Evolutionary conservation across 176 grass and related monocot genomes (phyloP).

Genomic region (Luzula sylvatica): DNA sequence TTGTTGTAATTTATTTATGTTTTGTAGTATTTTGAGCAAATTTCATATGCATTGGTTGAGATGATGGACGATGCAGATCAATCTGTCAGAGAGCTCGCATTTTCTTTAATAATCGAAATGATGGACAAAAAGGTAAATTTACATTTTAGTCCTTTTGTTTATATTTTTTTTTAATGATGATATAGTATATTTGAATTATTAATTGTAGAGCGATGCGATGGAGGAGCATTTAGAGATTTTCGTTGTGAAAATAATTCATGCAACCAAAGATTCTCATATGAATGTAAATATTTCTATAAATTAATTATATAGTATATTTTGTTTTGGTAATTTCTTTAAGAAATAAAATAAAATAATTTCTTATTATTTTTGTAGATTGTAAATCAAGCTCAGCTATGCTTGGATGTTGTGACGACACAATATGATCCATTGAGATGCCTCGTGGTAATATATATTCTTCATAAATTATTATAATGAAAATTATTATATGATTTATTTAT

Average conservation of each 20-base stretch:
- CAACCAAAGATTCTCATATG: conserved; percentile 59
- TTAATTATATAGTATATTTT: not conserved
- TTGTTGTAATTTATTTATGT: not conserved
- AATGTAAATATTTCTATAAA: conserved; percentile 35
- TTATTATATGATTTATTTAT: not conserved
- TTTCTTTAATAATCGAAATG: conserved; percentile 66
- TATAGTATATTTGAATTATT: conserved; percentile 13
- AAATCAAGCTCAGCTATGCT: conserved; percentile 75
- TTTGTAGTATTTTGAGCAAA: conserved; percentile 58
- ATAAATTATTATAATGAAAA: not conserved
- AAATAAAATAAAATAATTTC: conserved; percentile 2
- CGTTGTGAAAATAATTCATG: conserved; percentile 62
- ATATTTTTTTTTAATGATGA: conserved; percentile 14
- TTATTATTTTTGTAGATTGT: conserved; percentile 58
- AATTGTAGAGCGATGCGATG: conserved; percentile 48
- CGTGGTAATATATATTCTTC: conserved; percentile 37
- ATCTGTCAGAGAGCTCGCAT: conserved; percentile 56
- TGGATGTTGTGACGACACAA: conserved; percentile 48
- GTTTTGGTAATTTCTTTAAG: not conserved
- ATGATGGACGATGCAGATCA: conserved; percentile 61
- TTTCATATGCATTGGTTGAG: conserved; percentile 61
- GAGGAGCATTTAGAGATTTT: conserved; percentile 62
- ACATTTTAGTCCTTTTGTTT: not conserved
- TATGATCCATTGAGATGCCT: conserved; percentile 79
- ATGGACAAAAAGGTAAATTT: conserved; percentile 57